Base-by-base conservation (phyloP, 2,329 filamentous ascomycete genomes). In the Akanthomyces dipterigenus region DNA sequence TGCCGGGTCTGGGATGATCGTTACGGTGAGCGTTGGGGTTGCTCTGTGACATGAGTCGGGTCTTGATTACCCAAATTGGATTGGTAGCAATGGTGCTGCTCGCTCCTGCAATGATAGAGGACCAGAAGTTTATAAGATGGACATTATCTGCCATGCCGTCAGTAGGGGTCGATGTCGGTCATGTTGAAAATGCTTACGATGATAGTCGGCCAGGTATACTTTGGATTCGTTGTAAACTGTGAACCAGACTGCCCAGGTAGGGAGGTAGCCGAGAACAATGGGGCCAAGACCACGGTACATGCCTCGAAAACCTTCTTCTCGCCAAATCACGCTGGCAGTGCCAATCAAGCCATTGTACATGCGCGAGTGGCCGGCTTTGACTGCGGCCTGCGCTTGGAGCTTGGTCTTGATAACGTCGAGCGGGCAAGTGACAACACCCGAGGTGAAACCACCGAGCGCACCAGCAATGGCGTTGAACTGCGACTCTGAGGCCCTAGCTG, bases 351-450 rank as follows among this genome's bases (percentile, higher is more conserved):
- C 95, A 64, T 88, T 87, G 73, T 99, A 99, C 55, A 95, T 78
- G 80, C 78, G 79, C 24, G 77, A 75, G 63, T 82, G 80, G 31
- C 78, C 78, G 31, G 77, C 78, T 65, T 78, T 77, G 68, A 77
- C 81, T 70, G 74, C 75, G 66, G 77, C 93, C 73, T 98, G 95
- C 18, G 93, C 93, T 74, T 99, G 95, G 63, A 99, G 78, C 76
- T 97, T 98, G 49, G 95, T 99, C 80, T 99, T 99, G 76, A 99
- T 98, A 64, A 99, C 95, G 80, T 99, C 95, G 67, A 99, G 87
- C 46, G 95, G 95, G 73, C 95, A 99, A 58, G 93, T 98, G 66
- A 97, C 90, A 61, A 99, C 85, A 55, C 95, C 95, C 8, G 93
- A 96, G 24, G 91, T 92, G 70, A 98, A 91, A 55, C 95, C 95